Percentiles rank a stretch among this genome's conserved stretches.
Conservation (phyloP, 768 basidiomycete species). For the Dendrothele bispora region DNA sequence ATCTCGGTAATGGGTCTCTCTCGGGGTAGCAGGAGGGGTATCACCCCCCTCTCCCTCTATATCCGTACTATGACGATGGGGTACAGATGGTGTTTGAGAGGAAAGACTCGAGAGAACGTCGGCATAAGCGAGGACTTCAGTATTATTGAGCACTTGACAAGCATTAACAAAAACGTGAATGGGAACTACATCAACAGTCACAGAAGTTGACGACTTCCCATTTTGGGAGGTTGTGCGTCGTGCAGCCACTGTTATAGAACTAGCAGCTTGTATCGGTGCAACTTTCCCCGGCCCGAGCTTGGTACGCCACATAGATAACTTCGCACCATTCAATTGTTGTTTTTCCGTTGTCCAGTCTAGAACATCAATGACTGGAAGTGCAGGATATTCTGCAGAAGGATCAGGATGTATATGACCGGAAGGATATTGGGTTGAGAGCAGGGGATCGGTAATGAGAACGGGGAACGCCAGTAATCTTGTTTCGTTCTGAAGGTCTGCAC, state of each 20-base stretch:
- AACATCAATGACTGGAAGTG: conserved; percentile 57
- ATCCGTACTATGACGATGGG: too few relatives aligned
- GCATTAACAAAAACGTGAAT: conserved; percentile 81
- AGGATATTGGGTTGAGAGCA: conserved; percentile 60
- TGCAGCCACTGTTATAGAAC: too few relatives aligned
- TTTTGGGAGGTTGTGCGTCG: too few relatives aligned
- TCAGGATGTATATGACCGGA: conserved; percentile 42
- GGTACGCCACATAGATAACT: conserved; percentile 64
- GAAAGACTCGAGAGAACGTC: conserved; percentile 34
- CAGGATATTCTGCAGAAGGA: conserved; percentile 18
- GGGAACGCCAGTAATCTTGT: conserved; percentile 48
- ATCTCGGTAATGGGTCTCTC: conserved; percentile 14
- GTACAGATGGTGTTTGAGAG: too few relatives aligned
- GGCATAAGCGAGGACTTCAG: conserved; percentile 47
- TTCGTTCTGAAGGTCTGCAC: conserved; percentile 12
- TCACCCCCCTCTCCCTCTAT: conserved; percentile 30
- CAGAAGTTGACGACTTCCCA: too few relatives aligned
- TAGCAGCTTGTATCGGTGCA: too few relatives aligned
- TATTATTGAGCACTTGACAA: conserved; percentile 36
- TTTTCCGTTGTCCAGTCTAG: conserved; percentile 60
- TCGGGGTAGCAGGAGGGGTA: conserved; percentile 40
- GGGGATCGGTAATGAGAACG: conserved; percentile 72
- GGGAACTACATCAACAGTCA: conserved; percentile 52
- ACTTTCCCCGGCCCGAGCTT: conserved; percentile 31
- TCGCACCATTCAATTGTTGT: conserved; percentile 42